phyloP scores from a whole-genome alignment of 306 rosid species.

The Quercus gilva region DNA sequence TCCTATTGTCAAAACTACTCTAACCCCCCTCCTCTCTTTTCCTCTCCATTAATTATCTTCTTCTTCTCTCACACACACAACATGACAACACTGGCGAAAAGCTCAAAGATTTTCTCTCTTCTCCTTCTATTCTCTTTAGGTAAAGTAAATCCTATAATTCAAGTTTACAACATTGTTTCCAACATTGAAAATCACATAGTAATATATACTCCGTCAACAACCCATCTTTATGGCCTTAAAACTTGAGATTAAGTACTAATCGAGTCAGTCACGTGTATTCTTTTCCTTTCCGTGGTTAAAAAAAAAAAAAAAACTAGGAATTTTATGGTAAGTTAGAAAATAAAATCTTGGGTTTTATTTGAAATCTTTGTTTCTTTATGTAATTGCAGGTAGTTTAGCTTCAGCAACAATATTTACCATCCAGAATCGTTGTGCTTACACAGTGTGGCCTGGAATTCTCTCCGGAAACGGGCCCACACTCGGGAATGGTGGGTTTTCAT shows the following conservation, averaged over 20 bases:
- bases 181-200: too few species aligned
- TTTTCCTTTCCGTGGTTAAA: rapidly evolving
- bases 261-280: too few species aligned
- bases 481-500: slow-evolving; percentile 59
- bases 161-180: too few species aligned
- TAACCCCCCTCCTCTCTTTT: too few species aligned
- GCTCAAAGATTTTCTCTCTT: slow-evolving; percentile 11
- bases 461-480: slow-evolving; percentile 67
- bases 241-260: too few species aligned
- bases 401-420: slow-evolving; percentile 51
- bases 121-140: slow-evolving; percentile 38
- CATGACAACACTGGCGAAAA: slow-evolving; percentile 26
- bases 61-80: background rate
- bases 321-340: too few species aligned
- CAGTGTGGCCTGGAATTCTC: slow-evolving; percentile 82
- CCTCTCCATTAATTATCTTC: background rate
- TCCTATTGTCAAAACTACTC: background rate
- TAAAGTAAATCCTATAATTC: background rate
- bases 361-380: background rate
- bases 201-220: too few species aligned
- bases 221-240: too few species aligned
- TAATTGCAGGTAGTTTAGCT: slow-evolving; percentile 38
- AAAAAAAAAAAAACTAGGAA: too few species aligned
- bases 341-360: background rate
- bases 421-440: slow-evolving; percentile 56